Evolutionary conservation across 176 grass and related monocot species (phyloP).

Genomic region (Calamus simplicifolius): DNA sequence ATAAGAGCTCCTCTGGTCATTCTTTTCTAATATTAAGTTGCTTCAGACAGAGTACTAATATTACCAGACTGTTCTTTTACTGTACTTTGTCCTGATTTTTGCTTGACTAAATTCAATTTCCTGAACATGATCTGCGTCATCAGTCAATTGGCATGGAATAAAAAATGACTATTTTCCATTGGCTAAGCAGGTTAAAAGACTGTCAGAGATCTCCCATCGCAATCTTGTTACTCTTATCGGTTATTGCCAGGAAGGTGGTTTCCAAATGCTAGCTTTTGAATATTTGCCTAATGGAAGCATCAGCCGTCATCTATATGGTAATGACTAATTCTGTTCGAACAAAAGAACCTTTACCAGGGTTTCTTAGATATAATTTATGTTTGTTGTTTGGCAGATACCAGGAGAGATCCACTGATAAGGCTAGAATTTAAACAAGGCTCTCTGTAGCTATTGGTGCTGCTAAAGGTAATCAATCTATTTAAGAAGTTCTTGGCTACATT

Average conservation of each 20-base stretch:
- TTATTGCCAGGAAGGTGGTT: constrained; percentile 77
- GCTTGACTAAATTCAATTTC: no score
- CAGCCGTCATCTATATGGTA: constrained; percentile 74
- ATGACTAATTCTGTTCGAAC: neutral
- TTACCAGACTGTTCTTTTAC: no score
- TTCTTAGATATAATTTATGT: no score
- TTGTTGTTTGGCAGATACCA: constrained; percentile 31
- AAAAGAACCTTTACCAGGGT: no score
- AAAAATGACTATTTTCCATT: no score
- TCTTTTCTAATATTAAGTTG: no score
- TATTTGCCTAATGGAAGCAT: constrained; percentile 92
- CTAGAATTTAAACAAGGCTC: constrained; percentile 97
- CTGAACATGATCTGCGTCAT: no score
- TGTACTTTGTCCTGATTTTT: no score
- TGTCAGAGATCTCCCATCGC: constrained; percentile 72
- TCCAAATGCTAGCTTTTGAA: constrained; percentile 80
- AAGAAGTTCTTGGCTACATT: neutral
- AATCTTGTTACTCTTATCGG: constrained; percentile 76
- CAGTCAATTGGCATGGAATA: no score
- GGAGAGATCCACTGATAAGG: constrained; percentile 46
- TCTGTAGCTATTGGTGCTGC: constrained; percentile 84
- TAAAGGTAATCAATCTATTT: constrained; percentile 41
- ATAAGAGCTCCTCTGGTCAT: no score
- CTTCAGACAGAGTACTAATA: no score
- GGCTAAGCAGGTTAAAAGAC: constrained; percentile 39